Conservation (phyloP, 2,329 filamentous ascomycete genomes). For the Fusarium domesticum region DNA sequence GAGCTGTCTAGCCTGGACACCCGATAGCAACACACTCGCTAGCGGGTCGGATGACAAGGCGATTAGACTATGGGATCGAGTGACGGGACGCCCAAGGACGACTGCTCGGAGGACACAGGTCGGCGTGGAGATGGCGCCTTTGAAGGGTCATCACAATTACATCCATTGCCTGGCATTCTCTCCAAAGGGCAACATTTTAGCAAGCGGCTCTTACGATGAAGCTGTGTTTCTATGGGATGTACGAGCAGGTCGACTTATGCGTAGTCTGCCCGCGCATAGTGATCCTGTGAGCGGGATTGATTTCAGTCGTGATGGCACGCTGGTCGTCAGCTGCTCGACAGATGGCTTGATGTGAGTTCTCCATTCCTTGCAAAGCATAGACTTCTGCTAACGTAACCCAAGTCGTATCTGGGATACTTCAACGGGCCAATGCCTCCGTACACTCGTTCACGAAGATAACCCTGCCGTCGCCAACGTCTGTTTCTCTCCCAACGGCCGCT, state of each 20-base stretch:
- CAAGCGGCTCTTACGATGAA: constrained; percentile 94
- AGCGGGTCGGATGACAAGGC: constrained; percentile 95
- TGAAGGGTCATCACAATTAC: constrained; percentile 93
- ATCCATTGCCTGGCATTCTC: constrained; percentile 92
- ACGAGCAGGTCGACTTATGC: constrained; percentile 80
- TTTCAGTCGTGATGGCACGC: constrained; percentile 85
- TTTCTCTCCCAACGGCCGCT: constrained; percentile 92
- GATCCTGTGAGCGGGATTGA: constrained; percentile 94
- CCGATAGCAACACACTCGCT: constrained; percentile 81
- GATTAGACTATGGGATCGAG: constrained; percentile 85
- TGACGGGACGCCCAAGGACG: constrained; percentile 55
- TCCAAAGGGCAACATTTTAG: constrained; percentile 97
- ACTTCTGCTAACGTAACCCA: constrained; percentile 14
- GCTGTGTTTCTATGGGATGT: constrained; percentile 98
- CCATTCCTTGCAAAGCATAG: neutral
- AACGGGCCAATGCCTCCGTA: constrained; percentile 91
- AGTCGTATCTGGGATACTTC: constrained; percentile 92
- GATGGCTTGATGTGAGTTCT: constrained; percentile 76
- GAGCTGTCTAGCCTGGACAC: constrained; percentile 90
- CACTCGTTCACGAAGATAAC: constrained; percentile 94
- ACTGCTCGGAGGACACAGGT: constrained; percentile 39
- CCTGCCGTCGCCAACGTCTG: constrained; percentile 83
- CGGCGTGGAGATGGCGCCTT: constrained; percentile 48
- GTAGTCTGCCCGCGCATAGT: constrained; percentile 87
- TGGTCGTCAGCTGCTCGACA: constrained; percentile 87